A percentile compares a stretch with the other conserved stretches of the same genome.
Evolutionary conservation across 176 grass and related monocot species (phyloP).

Genomic region (Cenchrus americanus): DNA sequence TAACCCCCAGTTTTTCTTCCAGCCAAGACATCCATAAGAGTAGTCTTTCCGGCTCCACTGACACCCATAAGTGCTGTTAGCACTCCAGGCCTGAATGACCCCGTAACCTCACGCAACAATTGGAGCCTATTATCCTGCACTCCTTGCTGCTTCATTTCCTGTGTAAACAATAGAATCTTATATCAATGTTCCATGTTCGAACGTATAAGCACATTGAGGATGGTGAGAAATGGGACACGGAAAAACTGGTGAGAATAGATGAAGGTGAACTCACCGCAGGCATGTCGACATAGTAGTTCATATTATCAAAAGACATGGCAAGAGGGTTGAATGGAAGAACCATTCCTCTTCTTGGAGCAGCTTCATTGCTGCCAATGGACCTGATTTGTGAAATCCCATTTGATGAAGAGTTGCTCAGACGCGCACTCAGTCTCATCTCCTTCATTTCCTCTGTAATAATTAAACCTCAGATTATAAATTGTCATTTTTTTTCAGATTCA

Average conservation of each 20-base stretch:
- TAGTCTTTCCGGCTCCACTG: slow-evolving; percentile 96
- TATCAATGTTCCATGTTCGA: slow-evolving; percentile 34
- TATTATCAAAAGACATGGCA: slow-evolving; percentile 90
- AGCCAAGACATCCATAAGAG: slow-evolving; percentile 97
- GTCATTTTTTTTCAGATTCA: slow-evolving; percentile 22
- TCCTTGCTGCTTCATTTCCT: slow-evolving; percentile 99
- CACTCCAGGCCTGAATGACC: slow-evolving; percentile 85
- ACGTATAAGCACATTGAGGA: slow-evolving; percentile 7
- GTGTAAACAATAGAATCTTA: slow-evolving; percentile 14
- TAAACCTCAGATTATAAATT: slow-evolving; percentile 38
- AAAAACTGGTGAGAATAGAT: slow-evolving; percentile 30
- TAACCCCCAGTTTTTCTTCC: slow-evolving; percentile 98
- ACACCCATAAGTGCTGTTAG: slow-evolving; percentile 99
- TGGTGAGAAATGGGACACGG: slow-evolving; percentile 29
- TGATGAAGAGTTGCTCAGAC: slow-evolving; percentile 54
- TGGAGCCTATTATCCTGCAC: slow-evolving; percentile 91
- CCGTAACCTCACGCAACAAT: slow-evolving; percentile 76
- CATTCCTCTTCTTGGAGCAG: slow-evolving; percentile 58
- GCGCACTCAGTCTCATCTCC: slow-evolving; percentile 50
- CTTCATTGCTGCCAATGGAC: slow-evolving; percentile 49
- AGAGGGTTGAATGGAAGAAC: slow-evolving; percentile 75
- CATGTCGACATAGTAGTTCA: slow-evolving; percentile 98
- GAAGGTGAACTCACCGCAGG: slow-evolving; percentile 69
- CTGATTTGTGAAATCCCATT: slow-evolving; percentile 60
- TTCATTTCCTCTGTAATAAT: slow-evolving; percentile 78